These are phyloP conservation scores for Alnus rubra DNA, from an alignment of 306 rosid species.

Conservation along the genomic window DNA sequence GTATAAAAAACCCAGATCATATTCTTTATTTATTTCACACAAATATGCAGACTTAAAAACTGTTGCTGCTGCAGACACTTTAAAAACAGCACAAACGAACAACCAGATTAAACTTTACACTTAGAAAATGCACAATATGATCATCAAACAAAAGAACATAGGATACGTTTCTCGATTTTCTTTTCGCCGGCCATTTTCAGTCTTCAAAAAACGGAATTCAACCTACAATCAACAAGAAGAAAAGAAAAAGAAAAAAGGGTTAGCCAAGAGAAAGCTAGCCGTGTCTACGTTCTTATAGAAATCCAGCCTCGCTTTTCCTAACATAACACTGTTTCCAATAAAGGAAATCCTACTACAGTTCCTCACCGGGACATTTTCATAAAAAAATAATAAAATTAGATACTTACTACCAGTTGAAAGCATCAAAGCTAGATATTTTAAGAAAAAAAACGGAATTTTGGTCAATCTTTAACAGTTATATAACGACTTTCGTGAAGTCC, in stretches of 20 bases:
- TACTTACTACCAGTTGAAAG: background rate
- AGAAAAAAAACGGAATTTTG: background rate
- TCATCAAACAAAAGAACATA: background rate
- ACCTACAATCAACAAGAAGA: slow-evolving; percentile 26
- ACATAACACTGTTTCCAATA: background rate
- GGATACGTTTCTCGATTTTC: slow-evolving; percentile 44
- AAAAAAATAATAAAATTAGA: background rate
- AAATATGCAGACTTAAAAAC: background rate
- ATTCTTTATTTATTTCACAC: background rate
- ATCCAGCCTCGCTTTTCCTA: background rate
- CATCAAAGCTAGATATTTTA: background rate
- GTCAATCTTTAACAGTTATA: background rate
- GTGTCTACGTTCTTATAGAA: background rate
- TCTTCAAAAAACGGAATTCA: background rate
- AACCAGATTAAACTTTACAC: background rate
- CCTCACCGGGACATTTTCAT: background rate
- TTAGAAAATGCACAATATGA: background rate
- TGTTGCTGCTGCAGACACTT: background rate
- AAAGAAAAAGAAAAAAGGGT: background rate
- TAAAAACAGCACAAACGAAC: background rate
- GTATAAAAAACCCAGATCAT: background rate
- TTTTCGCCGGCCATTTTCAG: slow-evolving; percentile 40
- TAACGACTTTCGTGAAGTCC: background rate
- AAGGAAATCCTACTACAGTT: background rate
- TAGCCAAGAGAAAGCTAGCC: background rate